phyloP scores from a whole-genome alignment of 1,284 basidiomycete genomes.

The Cutaneotrichosporon sp. region DNA sequence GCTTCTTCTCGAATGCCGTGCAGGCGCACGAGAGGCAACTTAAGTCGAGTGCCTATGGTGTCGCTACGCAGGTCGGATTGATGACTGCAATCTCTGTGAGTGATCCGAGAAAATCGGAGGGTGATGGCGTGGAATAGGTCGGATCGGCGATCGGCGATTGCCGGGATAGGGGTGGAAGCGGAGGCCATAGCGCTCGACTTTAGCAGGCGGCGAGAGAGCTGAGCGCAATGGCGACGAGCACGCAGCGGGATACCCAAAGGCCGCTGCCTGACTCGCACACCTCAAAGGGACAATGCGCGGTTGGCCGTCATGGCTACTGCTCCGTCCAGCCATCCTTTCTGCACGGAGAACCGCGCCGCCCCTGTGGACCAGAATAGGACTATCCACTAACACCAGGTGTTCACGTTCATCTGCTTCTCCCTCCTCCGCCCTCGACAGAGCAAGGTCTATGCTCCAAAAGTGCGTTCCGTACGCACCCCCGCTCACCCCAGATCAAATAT shows the following conservation, averaged over 20 bases:
- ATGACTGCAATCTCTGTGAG: conserved; percentile 68
- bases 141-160: not conserved
- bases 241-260: no score
- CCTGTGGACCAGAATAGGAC: not conserved
- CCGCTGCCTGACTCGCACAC: no score
- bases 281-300: no score
- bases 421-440: conserved; percentile 75
- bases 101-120: conserved; percentile 15
- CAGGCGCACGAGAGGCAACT: conserved; percentile 41
- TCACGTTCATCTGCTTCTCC: conserved; percentile 69
- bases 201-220: no score
- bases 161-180: not conserved
- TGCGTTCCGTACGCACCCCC: conserved; percentile 33
- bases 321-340: no score
- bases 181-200: not conserved
- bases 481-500: conserved; percentile 65
- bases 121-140: not conserved
- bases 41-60: conserved; percentile 64
- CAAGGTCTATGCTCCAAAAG: conserved; percentile 55
- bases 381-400: conserved; percentile 50
- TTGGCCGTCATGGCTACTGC: no score
- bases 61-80: conserved; percentile 73
- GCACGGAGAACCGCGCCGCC: not conserved
- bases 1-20: conserved; percentile 33
- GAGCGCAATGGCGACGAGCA: no score